Evolutionary conservation across 345 rosid genomes (phyloP).

Genomic region (Euphorbia lathyris): DNA sequence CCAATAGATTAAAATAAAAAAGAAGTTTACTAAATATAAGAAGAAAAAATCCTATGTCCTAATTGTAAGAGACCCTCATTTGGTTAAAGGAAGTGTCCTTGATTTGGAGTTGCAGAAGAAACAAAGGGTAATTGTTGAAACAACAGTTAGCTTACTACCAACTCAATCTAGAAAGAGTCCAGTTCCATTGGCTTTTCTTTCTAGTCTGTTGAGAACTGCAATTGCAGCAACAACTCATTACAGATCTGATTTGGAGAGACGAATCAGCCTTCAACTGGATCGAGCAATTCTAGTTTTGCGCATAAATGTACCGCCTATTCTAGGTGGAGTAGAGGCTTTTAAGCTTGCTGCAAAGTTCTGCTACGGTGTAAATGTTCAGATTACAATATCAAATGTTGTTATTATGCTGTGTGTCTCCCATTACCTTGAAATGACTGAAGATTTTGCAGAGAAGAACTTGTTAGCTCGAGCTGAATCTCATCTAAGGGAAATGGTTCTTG

Average conservation of each 20-base stretch:
- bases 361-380: conserved; percentile 72
- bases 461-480: conserved; percentile 57
- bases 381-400: conserved; percentile 63
- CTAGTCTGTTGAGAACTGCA: conserved; percentile 74
- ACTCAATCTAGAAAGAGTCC: conserved; percentile 85
- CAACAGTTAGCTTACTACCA: conserved; percentile 69
- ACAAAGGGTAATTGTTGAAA: conserved; percentile 72
- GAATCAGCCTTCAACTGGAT: conserved; percentile 89
- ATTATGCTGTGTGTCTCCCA: conserved; percentile 63
- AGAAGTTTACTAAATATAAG: too few relatives aligned
- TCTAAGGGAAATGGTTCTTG: conserved; percentile 59
- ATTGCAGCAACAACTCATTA: conserved; percentile 74
- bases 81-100: conserved; percentile 48
- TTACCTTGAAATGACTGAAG: conserved; percentile 94
- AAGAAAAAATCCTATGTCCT: too few relatives aligned
- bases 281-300: conserved; percentile 81
- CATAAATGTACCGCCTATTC: conserved; percentile 53
- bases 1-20: too few relatives aligned
- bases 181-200: conserved; percentile 90
- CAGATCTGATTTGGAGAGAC: conserved; percentile 76
- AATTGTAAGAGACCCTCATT: conserved; percentile 52
- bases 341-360: conserved; percentile 98
- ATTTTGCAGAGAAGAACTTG: conserved; percentile 73
- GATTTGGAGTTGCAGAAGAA: conserved; percentile 73
- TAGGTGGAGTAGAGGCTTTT: conserved; percentile 87